Evolutionary conservation across 108 stramenopile genomes (phyloP).

Genomic region (Aurantiochytrium sp.): DNA sequence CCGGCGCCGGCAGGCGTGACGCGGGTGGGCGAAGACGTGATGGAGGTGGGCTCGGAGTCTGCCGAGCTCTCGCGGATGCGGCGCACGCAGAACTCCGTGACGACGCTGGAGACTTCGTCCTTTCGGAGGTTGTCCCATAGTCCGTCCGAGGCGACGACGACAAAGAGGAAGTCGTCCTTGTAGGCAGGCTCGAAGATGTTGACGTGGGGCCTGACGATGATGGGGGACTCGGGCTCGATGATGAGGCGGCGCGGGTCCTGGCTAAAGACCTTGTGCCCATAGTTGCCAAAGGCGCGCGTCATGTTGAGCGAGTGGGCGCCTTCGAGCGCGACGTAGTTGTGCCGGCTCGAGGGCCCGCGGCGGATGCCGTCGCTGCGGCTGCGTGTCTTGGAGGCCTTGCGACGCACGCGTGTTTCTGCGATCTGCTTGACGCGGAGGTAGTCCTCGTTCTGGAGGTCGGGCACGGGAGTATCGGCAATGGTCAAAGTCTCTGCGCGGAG

Average conservation of each 20-base stretch:
- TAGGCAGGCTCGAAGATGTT: constrained; percentile 26
- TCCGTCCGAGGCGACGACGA: constrained; percentile 23
- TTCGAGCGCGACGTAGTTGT: constrained; percentile 17
- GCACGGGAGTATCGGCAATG: constrained; percentile 13
- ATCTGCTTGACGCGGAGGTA: constrained; percentile 24
- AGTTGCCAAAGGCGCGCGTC: constrained; percentile 25
- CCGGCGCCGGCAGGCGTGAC: background rate
- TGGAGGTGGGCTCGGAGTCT: background rate
- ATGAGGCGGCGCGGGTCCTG: background rate
- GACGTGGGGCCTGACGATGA: constrained; percentile 3
- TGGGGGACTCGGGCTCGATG: constrained; percentile 8
- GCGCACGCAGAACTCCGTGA: background rate
- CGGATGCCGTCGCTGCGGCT: constrained; percentile 10
- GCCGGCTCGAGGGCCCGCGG: background rate
- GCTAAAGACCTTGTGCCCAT: constrained; percentile 23
- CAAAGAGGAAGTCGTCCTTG: constrained; percentile 9
- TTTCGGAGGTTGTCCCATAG: constrained; percentile 11
- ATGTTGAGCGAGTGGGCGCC: constrained; percentile 20
- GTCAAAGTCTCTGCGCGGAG: background rate
- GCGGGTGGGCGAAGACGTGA: background rate
- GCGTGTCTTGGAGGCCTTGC: constrained; percentile 8
- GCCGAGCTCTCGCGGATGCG: background rate
- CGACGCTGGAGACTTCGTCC: background rate
- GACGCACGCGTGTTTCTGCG: background rate
- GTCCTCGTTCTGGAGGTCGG: background rate